Evolutionary conservation across 192 early-diverging fungal species (phyloP), one percentile per base, ranked within the genome.

Genomic region (Rhizoclosmatium globosum): DNA sequence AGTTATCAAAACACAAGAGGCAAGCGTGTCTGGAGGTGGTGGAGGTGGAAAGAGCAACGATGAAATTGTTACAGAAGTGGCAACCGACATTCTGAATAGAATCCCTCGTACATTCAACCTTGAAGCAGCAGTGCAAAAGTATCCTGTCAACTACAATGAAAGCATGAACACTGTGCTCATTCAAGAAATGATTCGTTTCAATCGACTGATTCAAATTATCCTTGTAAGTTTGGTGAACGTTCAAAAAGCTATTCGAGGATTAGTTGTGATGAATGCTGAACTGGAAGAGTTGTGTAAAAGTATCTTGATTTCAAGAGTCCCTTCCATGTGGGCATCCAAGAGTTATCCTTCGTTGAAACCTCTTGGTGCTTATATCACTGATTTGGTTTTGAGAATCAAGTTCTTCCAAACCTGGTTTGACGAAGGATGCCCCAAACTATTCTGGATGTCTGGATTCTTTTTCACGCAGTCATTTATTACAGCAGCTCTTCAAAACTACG

Each of bases 391-490:
- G 11, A 64, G 90, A 59, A 80, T 92, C 43, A 76, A 79, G 61
- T 91, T 92, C 60, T 91, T 92, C 77, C 80, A 86, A 65, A 83
- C 69, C 0, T 92, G 90, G 90, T 86, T 61, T 71, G 89, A 91
- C 7, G 71, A 82, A 23, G 90, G 90, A 3, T 77, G 80, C 21
- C 89, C 89, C 11, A 79, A 68, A 38, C 84, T 91, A 0, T 92
- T 91, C 72, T 91, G 89, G 89, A 88, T 92, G 88, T 82, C 83
- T 62, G 90, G 89, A 1, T 92, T 92, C 79, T 92, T 91, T 72
- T 92, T 92, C 73, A 92, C 90, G 19, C 90, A 90, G 77, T 92
- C 90, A 3, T 92, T 92, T 68, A 91, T 92, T 59, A 92, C 89
- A 1, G 89, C 89, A 17, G 87, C 83, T 3, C 82, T 91, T 31